Base-by-base conservation (phyloP, 1,284 basidiomycete genomes). In the Marasmius oreades region DNA sequence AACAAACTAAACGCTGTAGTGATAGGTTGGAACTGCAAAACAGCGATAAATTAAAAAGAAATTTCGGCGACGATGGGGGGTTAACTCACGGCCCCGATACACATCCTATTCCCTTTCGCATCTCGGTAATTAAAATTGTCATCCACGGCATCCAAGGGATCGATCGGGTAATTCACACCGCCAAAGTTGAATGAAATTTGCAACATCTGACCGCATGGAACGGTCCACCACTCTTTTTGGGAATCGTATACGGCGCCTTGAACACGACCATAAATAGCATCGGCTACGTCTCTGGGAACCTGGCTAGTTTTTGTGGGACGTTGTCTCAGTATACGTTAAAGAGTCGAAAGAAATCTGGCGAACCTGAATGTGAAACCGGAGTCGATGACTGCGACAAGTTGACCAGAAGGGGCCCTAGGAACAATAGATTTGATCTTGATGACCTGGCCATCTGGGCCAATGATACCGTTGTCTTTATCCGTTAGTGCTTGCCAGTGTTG, bases 401-500 rank as follows among this genome's bases (percentile, higher is more conserved):
- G 80, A 36, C 81, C 80, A n/a, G 71, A 63, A 0, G 85, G 82
- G 10, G 82, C 81, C 56, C 77, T 78, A 14, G 86, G 86, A 3
- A 87, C 88, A 60, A 90, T 86, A 12, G 87, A 87, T 8, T 81
- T 68, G 59, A 82, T 70, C 43, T 73, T 61, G 60, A 92, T 84
- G 14, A 80, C 71, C 36, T 80, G 70, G 7, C 89, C 88, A 62
- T 91, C 89, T 0, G 88, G 86, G 0, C 88, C 88, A 58, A 88
- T 81, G 48, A 89, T 77, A 28, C 82, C 83, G 43, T 74, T 69
- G 59, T 80, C 62, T 59, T 79, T 78, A 69, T 89, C 86, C 0
- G 84, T 85, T 47, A 84, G 67, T 22, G 85, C 78, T 62, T 90
- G 86, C 89, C 88, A 92, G 69, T 91, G 89, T 68, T 92, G 89